A percentile compares a stretch with the other conserved stretches of the same genome.
Evolutionary conservation across 163 green algal genomes (phyloP).

Genomic region (Scenedesmus sp.): DNA sequence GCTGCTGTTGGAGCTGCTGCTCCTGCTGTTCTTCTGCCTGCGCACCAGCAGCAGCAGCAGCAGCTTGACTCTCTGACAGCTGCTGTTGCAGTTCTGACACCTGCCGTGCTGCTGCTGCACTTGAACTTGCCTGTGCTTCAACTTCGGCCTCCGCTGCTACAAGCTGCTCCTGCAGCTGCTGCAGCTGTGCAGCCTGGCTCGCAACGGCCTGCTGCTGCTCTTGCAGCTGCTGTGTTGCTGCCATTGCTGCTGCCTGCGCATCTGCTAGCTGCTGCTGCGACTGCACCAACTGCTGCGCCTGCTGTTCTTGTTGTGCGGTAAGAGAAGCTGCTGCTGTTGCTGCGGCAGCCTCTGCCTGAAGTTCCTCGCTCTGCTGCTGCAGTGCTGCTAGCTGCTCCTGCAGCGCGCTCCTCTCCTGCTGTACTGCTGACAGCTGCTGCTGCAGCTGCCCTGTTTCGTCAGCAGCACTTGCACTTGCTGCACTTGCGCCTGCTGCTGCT

Average conservation of each 20-base stretch:
- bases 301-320: neutral
- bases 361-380: constrained; percentile 13
- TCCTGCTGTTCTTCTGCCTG: neutral
- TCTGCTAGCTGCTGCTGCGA: constrained; percentile 27
- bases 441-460: constrained; percentile 11
- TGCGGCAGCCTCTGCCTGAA: neutral
- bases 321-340: neutral
- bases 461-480: neutral
- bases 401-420: neutral
- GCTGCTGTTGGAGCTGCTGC: too few relatives aligned
- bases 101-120: constrained; percentile 15
- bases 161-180: constrained; percentile 26
- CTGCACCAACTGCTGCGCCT: constrained; percentile 12
- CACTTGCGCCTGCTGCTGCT: constrained; percentile 21
- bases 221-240: neutral
- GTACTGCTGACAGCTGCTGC: neutral
- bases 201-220: constrained; percentile 29
- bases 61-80: neutral
- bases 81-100: constrained; percentile 16
- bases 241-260: neutral
- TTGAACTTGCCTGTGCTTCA: neutral
- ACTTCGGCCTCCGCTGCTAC: neutral
- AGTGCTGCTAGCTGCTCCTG: constrained; percentile 9
- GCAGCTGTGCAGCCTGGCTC: neutral
- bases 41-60: constrained; percentile 18